phyloP scores from a whole-genome alignment of 129 eudicot genomes.

The Lonicera japonica region DNA sequence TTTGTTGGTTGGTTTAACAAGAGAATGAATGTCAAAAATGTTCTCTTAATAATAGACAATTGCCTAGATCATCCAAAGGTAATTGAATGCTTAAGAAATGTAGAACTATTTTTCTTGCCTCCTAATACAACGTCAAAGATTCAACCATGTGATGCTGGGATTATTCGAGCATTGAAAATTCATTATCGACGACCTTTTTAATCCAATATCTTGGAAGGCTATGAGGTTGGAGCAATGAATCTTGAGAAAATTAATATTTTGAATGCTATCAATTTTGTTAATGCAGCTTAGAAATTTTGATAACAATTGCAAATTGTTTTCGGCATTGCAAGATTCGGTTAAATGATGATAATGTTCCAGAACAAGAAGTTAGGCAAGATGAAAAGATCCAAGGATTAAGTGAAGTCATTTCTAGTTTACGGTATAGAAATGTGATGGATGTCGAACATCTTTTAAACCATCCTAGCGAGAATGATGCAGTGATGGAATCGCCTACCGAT shows the following conservation, averaged over 20 bases:
- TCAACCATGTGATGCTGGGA: slow-evolving; percentile 5
- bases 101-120: slow-evolving; percentile 1
- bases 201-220: background rate
- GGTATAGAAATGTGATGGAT: background rate
- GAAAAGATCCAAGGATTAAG: background rate
- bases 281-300: background rate
- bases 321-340: background rate
- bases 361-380: background rate
- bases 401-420: background rate
- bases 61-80: background rate
- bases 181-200: background rate
- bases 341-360: background rate
- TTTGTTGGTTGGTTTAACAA: background rate
- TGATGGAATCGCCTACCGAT: no score
- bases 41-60: background rate
- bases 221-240: background rate
- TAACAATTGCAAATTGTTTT: slow-evolving; percentile 1
- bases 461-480: background rate
- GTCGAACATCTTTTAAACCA: background rate
- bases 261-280: background rate
- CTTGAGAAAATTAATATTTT: background rate
- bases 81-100: slow-evolving; percentile 2
- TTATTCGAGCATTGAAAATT: slow-evolving; percentile 1
- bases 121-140: background rate
- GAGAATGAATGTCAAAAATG: background rate